These are phyloP conservation scores for Dictyostelium discoideum DNA, from an alignment of 78 protist species.

Conservation along the genomic window DNA sequence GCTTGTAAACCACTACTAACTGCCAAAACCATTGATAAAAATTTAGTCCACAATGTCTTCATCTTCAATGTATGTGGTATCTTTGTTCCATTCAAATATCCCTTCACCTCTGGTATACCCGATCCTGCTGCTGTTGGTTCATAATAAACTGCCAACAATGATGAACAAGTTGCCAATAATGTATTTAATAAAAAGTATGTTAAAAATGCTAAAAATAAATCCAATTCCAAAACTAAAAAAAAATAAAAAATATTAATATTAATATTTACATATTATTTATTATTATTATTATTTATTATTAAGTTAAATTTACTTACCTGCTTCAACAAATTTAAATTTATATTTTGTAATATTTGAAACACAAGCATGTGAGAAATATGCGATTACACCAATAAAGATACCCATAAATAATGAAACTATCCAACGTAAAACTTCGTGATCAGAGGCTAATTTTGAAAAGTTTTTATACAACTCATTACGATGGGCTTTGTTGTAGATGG, in stretches of 20 bases:
- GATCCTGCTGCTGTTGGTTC: conserved; percentile 91
- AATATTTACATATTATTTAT: too few relatives aligned
- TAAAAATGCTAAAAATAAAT: conserved; percentile 48
- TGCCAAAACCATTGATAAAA: conserved; percentile 77
- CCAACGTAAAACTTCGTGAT: conserved; percentile 75
- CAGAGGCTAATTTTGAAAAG: conserved; percentile 39
- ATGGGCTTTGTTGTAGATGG: conserved; percentile 65
- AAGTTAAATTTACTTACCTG: background rate
- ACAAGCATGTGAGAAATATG: conserved; percentile 30
- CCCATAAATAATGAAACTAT: conserved; percentile 52
- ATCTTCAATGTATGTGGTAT: conserved; percentile 59
- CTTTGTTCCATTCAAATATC: conserved; percentile 84
- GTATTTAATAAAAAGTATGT: conserved; percentile 53
- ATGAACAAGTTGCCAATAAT: conserved; percentile 47
- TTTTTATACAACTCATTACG: conserved; percentile 61
- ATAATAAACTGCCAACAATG: conserved; percentile 72
- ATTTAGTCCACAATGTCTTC: conserved; percentile 85
- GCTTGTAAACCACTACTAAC: conserved; percentile 74
- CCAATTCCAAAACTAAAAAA: background rate
- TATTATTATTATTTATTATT: too few relatives aligned
- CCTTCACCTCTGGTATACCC: conserved; percentile 94
- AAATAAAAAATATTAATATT: background rate
- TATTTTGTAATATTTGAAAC: conserved; percentile 26
- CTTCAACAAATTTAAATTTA: conserved; percentile 35
- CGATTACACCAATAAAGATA: conserved; percentile 62